Conservation (phyloP, 2,329 filamentous ascomycete species). For the Lachnellula occidentalis region DNA sequence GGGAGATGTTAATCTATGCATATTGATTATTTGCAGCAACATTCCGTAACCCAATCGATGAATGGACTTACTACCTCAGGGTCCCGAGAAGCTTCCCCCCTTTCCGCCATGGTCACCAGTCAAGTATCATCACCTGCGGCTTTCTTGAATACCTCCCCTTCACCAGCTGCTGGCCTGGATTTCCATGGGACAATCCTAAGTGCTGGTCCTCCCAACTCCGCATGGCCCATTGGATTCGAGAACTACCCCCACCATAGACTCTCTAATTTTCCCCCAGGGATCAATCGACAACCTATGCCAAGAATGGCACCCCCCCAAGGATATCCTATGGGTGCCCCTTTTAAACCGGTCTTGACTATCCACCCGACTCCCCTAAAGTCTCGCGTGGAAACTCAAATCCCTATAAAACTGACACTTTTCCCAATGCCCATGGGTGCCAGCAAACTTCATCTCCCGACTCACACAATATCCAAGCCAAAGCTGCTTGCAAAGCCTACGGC, state of each 20-base stretch:
- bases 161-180: conserved; percentile 38
- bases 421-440: conserved; percentile 70
- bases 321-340: conserved; percentile 21
- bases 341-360: conserved; percentile 47
- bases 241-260: conserved; percentile 6
- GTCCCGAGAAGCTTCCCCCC: conserved; percentile 51
- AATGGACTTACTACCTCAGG: conserved; percentile 41
- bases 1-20: conserved; percentile 6
- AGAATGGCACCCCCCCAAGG: conserved; percentile 17
- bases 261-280: conserved; percentile 6
- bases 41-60: conserved; percentile 46
- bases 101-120: conserved; percentile 46
- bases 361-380: conserved; percentile 73
- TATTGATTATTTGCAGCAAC: conserved; percentile 40
- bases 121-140: conserved; percentile 47
- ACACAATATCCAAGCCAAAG: conserved; percentile 94
- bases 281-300: conserved; percentile 15
- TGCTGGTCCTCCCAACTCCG: conserved; percentile 16
- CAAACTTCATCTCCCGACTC: conserved; percentile 77
- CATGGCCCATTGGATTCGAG: conserved; percentile 34
- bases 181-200: conserved; percentile 32
- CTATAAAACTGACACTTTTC: conserved; percentile 73
- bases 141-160: conserved; percentile 43
- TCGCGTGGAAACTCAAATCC: conserved; percentile 93
- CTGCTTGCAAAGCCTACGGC: conserved; percentile 69